phyloP scores from a whole-genome alignment of 2,329 filamentous ascomycete genomes.

The Exophiala sp. region DNA sequence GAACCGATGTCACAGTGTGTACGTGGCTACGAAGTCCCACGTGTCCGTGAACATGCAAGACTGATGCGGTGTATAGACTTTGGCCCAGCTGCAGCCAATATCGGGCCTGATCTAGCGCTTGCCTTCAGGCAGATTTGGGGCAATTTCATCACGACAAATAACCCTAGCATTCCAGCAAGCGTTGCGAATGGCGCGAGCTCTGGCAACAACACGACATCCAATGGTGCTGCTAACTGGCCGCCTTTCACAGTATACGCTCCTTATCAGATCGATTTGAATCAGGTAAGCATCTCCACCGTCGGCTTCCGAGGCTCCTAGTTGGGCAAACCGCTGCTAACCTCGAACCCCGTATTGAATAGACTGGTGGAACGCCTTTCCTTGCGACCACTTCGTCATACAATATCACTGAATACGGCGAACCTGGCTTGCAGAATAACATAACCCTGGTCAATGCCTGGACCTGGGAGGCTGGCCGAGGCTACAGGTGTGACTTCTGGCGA shows the following conservation, averaged over 20 bases:
- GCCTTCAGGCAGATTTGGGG: slow-evolving; percentile 47
- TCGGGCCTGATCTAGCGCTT: slow-evolving; percentile 34
- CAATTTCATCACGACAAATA: slow-evolving; percentile 44
- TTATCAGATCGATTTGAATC: slow-evolving; percentile 46
- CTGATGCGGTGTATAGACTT: slow-evolving; percentile 10
- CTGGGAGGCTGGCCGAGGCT: slow-evolving; percentile 50
- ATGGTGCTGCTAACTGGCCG: slow-evolving; percentile 34
- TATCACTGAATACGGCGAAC: slow-evolving; percentile 31
- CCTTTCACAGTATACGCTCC: slow-evolving; percentile 34
- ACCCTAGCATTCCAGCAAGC: slow-evolving; percentile 39
- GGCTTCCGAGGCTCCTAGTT: background rate
- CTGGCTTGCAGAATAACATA: slow-evolving; percentile 40
- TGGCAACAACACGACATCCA: slow-evolving; percentile 26
- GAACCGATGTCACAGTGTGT: slow-evolving; percentile 41
- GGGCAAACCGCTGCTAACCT: background rate
- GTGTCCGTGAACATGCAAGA: background rate
- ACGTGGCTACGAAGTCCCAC: background rate
- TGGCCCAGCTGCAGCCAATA: slow-evolving; percentile 18
- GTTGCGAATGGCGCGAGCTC: slow-evolving; percentile 31
- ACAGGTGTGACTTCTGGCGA: slow-evolving; percentile 47
- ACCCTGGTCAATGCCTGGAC: slow-evolving; percentile 41
- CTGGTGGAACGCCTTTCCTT: slow-evolving; percentile 36
- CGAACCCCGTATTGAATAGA: slow-evolving; percentile 28
- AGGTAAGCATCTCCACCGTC: slow-evolving; percentile 3
- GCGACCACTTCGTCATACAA: slow-evolving; percentile 23